Conservation (phyloP, 2,329 filamentous ascomycete genomes). For the Onygenales sp. region DNA sequence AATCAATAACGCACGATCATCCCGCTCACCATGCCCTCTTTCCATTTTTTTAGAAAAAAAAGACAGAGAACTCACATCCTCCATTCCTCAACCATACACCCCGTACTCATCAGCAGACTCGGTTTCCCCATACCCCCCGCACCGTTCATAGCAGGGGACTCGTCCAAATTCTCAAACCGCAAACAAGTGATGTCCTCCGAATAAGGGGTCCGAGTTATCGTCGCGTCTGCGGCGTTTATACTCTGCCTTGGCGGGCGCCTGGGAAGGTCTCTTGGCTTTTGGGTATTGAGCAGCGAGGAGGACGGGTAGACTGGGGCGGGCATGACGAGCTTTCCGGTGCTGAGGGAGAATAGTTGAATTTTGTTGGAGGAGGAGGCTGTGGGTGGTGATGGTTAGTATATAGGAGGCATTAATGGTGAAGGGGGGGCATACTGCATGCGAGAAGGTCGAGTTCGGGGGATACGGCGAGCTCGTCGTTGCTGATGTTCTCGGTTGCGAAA, state of each 20-base stretch:
- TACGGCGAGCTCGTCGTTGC: constrained; percentile 27
- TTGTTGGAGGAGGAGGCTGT: constrained; percentile 2
- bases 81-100: constrained; percentile 28
- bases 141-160: constrained; percentile 1
- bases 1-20: background rate
- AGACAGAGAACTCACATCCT: background rate
- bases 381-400: background rate
- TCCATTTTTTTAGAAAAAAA: background rate
- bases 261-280: background rate
- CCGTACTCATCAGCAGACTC: constrained; percentile 24
- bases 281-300: constrained; percentile 9
- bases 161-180: constrained; percentile 20
- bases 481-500: constrained; percentile 16
- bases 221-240: background rate
- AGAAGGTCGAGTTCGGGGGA: constrained; percentile 28
- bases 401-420: background rate
- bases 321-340: constrained; percentile 23
- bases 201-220: constrained; percentile 16
- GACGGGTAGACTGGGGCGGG: background rate
- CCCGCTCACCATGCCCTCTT: too few species aligned
- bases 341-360: constrained; percentile 30
- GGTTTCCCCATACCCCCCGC: constrained; percentile 20
- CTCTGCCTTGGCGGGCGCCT: too few species aligned
- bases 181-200: constrained; percentile 18
- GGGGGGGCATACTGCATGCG: constrained; percentile 23